These are phyloP conservation scores for Conticribra weissflogii DNA, from an alignment of 108 stramenopile genomes.

Conservation along the genomic window DNA sequence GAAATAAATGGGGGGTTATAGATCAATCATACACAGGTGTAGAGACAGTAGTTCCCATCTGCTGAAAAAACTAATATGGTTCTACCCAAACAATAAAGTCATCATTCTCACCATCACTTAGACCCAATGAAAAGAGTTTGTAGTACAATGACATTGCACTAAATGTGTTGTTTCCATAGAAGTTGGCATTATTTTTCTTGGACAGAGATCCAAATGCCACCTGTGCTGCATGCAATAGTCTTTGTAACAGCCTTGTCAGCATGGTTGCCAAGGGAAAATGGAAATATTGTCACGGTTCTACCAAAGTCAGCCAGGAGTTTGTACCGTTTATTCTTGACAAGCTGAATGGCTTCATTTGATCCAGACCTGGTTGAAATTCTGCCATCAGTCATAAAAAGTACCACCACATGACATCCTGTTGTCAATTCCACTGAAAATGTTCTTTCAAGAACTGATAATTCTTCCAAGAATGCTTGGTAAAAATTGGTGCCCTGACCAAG, in stretches of 20 bases:
- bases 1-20: slow-evolving; percentile 21
- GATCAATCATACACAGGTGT: slow-evolving; percentile 61
- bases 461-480: too few relatives aligned
- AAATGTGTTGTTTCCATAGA: slow-evolving; percentile 25
- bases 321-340: too few relatives aligned
- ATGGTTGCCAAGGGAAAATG: slow-evolving; percentile 44
- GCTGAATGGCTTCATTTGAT: too few relatives aligned
- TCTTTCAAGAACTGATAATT: too few relatives aligned
- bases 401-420: too few relatives aligned
- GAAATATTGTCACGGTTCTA: slow-evolving; percentile 44
- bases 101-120: slow-evolving; percentile 44
- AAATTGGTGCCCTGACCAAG: too few relatives aligned
- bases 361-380: too few relatives aligned
- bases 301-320: slow-evolving; percentile 31
- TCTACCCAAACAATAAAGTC: slow-evolving; percentile 66
- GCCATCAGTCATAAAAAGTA: too few relatives aligned
- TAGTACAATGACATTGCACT: slow-evolving; percentile 59
- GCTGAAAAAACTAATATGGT: slow-evolving; percentile 48
- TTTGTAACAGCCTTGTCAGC: slow-evolving; percentile 43
- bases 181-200: slow-evolving; percentile 25
- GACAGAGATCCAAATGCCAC: slow-evolving; percentile 65
- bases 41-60: slow-evolving; percentile 60
- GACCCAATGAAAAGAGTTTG: slow-evolving; percentile 57
- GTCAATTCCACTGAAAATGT: too few relatives aligned
- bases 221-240: slow-evolving; percentile 48